These are phyloP conservation scores for Phytopythium boreale DNA, from an alignment of 352 stramenopile genomes.

Conservation along the genomic window DNA sequence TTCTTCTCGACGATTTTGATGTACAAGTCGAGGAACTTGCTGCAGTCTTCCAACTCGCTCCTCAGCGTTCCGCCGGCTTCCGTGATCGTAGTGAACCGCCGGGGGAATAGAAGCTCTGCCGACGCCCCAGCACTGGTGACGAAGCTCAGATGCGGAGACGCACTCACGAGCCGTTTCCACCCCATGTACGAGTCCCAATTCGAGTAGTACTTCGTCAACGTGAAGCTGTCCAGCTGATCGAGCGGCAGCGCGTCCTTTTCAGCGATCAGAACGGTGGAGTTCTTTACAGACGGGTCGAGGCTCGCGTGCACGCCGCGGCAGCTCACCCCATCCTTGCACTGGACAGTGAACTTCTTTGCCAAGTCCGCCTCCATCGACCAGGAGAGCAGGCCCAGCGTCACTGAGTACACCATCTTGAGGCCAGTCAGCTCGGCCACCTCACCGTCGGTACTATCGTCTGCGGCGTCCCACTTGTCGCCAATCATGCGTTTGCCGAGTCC, in stretches of 20 bases:
- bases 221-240: neutral
- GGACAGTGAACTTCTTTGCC: neutral
- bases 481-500: constrained; percentile 4
- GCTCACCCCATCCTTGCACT: neutral
- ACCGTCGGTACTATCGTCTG: neutral
- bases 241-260: constrained; percentile 1
- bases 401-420: constrained; percentile 5
- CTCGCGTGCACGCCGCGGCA: neutral
- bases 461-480: neutral
- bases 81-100: neutral
- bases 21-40: constrained; percentile 7
- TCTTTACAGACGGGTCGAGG: neutral
- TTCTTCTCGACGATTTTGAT: constrained; percentile 23
- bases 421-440: neutral
- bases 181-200: neutral
- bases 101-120: constrained; percentile 10
- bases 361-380: constrained; percentile 1
- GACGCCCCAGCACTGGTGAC: neutral
- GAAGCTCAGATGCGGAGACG: neutral
- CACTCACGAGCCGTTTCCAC: constrained; percentile 9
- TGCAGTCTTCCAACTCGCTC: constrained; percentile 4
- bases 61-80: neutral
- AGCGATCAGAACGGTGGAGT: neutral
- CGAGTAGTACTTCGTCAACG: neutral
- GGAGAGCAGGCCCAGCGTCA: constrained; percentile 21